These are phyloP conservation scores for Cryphonectria parasitica DNA, from an alignment of 2,329 filamentous ascomycete species.

Conservation along the genomic window DNA sequence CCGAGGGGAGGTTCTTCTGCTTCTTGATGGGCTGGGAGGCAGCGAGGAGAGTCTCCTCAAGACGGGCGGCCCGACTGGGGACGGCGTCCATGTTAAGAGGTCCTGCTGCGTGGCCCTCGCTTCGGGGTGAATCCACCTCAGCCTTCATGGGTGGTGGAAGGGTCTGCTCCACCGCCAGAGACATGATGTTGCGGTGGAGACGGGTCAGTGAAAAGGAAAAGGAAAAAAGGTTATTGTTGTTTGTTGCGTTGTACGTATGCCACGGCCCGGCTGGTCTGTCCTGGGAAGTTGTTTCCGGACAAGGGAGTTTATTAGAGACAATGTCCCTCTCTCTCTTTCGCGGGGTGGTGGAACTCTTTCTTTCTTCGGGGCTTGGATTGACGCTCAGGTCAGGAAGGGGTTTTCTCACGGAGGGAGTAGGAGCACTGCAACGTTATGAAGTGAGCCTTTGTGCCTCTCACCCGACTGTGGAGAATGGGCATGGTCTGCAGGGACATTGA, in stretches of 20 bases:
- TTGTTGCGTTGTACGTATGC: slow-evolving; percentile 6
- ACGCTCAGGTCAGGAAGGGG: neutral
- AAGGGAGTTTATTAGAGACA: slow-evolving; percentile 31
- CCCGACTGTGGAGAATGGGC: slow-evolving; percentile 17
- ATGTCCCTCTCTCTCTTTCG: slow-evolving; percentile 13
- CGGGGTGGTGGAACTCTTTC: neutral
- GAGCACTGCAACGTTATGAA: slow-evolving; percentile 18
- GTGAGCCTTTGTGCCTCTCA: slow-evolving; percentile 17
- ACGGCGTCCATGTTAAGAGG: slow-evolving; percentile 25
- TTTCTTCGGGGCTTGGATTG: neutral
- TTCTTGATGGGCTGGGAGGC: slow-evolving; percentile 12
- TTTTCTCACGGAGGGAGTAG: neutral
- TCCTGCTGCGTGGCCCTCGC: slow-evolving; percentile 25
- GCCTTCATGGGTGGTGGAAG: slow-evolving; percentile 26
- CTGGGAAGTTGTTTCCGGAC: slow-evolving; percentile 24
- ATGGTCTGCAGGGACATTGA: slow-evolving; percentile 21
- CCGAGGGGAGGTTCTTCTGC: slow-evolving; percentile 20
- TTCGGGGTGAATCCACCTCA: slow-evolving; percentile 19
- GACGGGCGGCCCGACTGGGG: slow-evolving; percentile 24
- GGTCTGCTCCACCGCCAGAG: slow-evolving; percentile 29
- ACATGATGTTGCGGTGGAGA: slow-evolving; percentile 28
- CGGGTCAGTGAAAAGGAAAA: neutral
- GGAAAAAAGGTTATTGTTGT: slow-evolving; percentile 14
- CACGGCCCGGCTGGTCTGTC: slow-evolving; percentile 6
- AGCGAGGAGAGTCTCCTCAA: slow-evolving; percentile 10